A percentile compares a stretch with the other conserved stretches of the same genome.
phyloP scores from a whole-genome alignment of 495 filamentous ascomycete genomes.

The Neurospora hispaniola region DNA sequence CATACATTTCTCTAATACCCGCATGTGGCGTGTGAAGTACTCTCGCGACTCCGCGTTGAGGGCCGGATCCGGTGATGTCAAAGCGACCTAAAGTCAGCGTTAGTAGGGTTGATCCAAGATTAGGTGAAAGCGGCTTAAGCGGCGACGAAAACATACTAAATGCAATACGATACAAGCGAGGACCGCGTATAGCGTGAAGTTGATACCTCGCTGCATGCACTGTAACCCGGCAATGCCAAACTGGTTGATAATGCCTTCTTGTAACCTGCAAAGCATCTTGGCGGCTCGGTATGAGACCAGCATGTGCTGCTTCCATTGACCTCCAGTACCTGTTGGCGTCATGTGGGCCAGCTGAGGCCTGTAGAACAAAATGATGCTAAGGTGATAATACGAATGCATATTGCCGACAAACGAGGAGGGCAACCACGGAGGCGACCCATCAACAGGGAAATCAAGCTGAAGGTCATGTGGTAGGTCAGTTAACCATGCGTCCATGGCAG shows the following conservation, averaged over 20 bases:
- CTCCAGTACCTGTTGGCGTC: conserved; percentile 59
- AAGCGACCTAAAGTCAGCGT: conserved; percentile 53
- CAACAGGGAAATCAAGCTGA: conserved; percentile 63
- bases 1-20: conserved; percentile 79
- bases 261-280: conserved; percentile 79
- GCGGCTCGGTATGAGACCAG: conserved; percentile 76
- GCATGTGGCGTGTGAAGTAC: conserved; percentile 92
- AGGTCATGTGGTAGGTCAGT: conserved; percentile 68
- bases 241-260: conserved; percentile 69
- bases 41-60: conserved; percentile 77
- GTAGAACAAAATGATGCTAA: conserved; percentile 80
- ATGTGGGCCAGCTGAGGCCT: conserved; percentile 75
- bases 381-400: conserved; percentile 84
- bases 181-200: conserved; percentile 87
- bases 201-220: conserved; percentile 91
- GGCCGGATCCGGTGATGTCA: conserved; percentile 88
- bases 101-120: neutral
- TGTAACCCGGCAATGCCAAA: conserved; percentile 75
- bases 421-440: conserved; percentile 76
- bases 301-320: conserved; percentile 83
- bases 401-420: conserved; percentile 87
- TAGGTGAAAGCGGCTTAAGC: neutral
- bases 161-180: conserved; percentile 93
- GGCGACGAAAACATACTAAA: conserved; percentile 50
- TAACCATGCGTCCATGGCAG: conserved; percentile 63